Evolutionary conservation across 305 asterid species (phyloP).

Genomic region (Petunia hybrid): DNA sequence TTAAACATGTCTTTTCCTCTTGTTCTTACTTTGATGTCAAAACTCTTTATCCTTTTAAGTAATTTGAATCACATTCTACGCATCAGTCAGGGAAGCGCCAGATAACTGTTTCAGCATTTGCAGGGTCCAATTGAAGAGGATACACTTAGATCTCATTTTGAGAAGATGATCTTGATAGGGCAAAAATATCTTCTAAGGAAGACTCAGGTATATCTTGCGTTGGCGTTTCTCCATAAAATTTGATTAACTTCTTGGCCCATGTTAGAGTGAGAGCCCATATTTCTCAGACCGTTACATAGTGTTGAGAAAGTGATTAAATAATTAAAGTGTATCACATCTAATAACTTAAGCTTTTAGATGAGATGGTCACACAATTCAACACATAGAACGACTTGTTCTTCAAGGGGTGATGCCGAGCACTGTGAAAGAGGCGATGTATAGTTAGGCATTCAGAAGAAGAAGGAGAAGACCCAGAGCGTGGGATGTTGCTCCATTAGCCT

Average conservation of each 20-base stretch:
- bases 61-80: constrained; percentile 29
- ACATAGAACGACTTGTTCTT: no score
- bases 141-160: constrained; percentile 86
- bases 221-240: constrained; percentile 11
- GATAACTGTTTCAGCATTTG: constrained; percentile 87
- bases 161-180: constrained; percentile 77
- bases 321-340: no score
- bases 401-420: no score
- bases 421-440: no score
- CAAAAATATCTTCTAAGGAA: constrained; percentile 62
- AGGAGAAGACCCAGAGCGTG: no score
- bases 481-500: no score
- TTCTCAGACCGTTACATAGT: no score
- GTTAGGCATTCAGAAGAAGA: no score
- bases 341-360: no score
- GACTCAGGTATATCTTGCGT: constrained; percentile 61
- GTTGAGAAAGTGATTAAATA: no score
- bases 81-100: constrained; percentile 83
- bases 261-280: constrained; percentile 10
- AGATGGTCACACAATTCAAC: no score
- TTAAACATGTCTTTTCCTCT: constrained; percentile 38
- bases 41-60: background rate
- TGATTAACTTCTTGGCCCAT: background rate
- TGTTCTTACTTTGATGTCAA: constrained; percentile 25
- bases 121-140: constrained; percentile 98